Evolutionary conservation across 345 rosid species (phyloP), one percentile per base, ranked within the genome.

Genomic region (Brassica rapa): DNA sequence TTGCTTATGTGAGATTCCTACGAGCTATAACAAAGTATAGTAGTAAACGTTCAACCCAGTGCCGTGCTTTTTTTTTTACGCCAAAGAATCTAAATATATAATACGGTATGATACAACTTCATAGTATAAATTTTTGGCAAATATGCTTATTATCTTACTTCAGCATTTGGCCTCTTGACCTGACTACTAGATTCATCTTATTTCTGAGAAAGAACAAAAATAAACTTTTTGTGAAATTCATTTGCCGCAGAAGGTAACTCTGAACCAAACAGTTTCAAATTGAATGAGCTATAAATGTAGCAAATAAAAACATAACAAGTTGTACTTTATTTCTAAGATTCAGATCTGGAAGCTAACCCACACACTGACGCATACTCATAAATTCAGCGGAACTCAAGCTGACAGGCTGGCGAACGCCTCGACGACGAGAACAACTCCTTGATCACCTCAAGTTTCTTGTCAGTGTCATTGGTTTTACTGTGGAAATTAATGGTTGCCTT

Each of bases 381-480:
- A 49, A 10, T 21, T 67, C 60, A 66, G 6, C n/a, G 1, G 21
- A 67, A 67, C 3, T 9, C 11, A 68, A 76, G 61, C 33, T 29
- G 60, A 41, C 61, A 68, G 0, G 66, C 14, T 19, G 51, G 63
- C 3, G 74, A 61, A 46, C 19, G 0, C 24, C 15, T 43, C 0
- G 77, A 7, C 14, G 53, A 64, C 55, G 66, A 3, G 64, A 8
- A 19, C 15, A 74, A 74, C 35, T 74, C 71, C 64, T 65, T 53
- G 7, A 74, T 5, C 77, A 74, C 37, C 71, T 74, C 64, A 33
- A 21, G 62, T 53, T 64, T 74, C 64, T 53, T 74, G 7, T 14
- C 2, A 0, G 2, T 4, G 51, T 64, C 77, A 4, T 9, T 66
- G 8, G 8, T 35, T 1, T 24, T 0, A 67, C 30, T 6, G 10